phyloP scores from a whole-genome alignment of 2,329 filamentous ascomycete genomes.

The Neonectria coccinea region DNA sequence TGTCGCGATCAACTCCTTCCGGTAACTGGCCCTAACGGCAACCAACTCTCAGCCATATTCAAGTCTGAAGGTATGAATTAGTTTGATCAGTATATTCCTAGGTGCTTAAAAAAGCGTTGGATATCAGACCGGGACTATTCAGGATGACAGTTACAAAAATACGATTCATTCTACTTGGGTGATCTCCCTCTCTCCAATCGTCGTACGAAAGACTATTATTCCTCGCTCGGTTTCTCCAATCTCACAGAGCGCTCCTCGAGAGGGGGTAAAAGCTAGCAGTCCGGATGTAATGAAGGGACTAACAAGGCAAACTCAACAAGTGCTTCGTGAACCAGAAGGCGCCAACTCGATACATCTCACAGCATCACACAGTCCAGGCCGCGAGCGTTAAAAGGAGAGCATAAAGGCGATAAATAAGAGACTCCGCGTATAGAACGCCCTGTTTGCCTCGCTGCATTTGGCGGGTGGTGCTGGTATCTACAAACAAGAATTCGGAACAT shows the following conservation, averaged over 20 bases:
- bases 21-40: not conserved
- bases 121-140: too few species aligned
- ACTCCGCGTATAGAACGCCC: slow-evolving; percentile 4
- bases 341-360: not conserved
- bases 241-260: too few species aligned
- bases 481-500: slow-evolving; percentile 15
- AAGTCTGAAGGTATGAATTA: not conserved
- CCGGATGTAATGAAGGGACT: too few species aligned
- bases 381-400: not conserved
- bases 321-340: not conserved
- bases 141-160: not conserved
- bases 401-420: not conserved
- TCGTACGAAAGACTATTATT: not conserved
- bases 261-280: not conserved
- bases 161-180: not conserved
- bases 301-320: not conserved
- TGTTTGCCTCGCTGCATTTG: slow-evolving; percentile 15
- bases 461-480: slow-evolving; percentile 32
- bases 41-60: too few species aligned
- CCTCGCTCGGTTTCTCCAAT: not conserved
- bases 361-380: too few species aligned
- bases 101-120: too few species aligned
- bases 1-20: not conserved
- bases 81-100: not conserved
- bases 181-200: not conserved